A percentile compares a stretch with the other conserved stretches of the same genome.
phyloP scores from a whole-genome alignment of 148 eudicot genomes.

The Vaccinium corymbosum region DNA sequence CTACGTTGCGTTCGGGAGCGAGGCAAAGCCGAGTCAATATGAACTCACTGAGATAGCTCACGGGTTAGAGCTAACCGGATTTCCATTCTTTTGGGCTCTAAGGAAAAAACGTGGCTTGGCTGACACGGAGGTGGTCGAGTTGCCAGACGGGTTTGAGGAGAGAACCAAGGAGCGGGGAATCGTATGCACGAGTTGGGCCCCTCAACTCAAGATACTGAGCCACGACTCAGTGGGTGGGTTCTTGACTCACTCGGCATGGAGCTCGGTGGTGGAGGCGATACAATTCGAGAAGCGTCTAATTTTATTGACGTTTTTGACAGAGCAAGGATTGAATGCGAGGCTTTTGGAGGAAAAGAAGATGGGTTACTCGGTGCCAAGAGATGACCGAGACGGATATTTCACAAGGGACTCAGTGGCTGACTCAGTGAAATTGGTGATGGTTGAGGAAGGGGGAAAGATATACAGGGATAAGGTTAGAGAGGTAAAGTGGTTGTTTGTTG shows the following conservation, averaged over 20 bases:
- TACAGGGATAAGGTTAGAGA: too few species aligned
- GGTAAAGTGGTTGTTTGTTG: background rate
- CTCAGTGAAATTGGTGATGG: conserved; percentile 15
- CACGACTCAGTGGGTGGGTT: conserved; percentile 13
- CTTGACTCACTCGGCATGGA: conserved; percentile 10
- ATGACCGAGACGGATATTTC: conserved; percentile 12
- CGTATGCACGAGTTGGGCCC: conserved; percentile 21
- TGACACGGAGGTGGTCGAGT: background rate
- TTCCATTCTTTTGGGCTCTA: conserved; percentile 21
- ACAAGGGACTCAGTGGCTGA: conserved; percentile 18
- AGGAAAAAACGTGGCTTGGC: conserved; percentile 9
- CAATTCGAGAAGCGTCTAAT: conserved; percentile 12
- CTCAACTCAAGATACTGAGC: conserved; percentile 16
- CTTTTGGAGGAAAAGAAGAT: conserved; percentile 13
- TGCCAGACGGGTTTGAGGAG: background rate
- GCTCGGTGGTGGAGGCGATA: conserved; percentile 15
- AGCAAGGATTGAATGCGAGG: conserved; percentile 21
- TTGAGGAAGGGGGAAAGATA: conserved; percentile 13
- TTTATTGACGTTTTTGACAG: conserved; percentile 7
- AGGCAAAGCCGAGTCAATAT: background rate
- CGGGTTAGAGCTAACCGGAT: conserved; percentile 21
- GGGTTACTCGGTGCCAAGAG: conserved; percentile 12
- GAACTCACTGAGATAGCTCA: conserved; percentile 19
- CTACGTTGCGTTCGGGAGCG: conserved; percentile 15
- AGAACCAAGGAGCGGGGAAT: conserved; percentile 7